Evolutionary conservation across 2,329 filamentous ascomycete genomes (phyloP).

Genomic region (Fusarium brachygibbosum): DNA sequence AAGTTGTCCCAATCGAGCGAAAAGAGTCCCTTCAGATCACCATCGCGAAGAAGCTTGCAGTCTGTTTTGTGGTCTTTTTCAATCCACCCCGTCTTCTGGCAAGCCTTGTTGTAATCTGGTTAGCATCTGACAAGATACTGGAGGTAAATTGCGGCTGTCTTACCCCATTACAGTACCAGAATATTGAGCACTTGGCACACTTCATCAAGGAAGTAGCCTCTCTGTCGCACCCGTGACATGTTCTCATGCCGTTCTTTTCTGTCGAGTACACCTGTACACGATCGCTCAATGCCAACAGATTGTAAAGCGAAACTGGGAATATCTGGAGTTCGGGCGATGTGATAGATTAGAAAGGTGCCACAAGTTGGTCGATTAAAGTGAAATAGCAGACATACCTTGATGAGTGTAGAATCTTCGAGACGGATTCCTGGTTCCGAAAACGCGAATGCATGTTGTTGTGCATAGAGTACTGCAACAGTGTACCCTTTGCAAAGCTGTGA

Average conservation of each 20-base stretch:
- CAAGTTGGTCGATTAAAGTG: rapidly evolving
- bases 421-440: not conserved
- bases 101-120: not conserved
- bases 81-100: not conserved
- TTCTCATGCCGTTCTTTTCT: not conserved
- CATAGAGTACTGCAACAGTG: not conserved
- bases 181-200: not conserved
- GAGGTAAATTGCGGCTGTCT: not conserved
- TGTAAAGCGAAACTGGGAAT: not conserved
- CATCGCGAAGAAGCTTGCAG: not conserved
- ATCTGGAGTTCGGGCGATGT: not conserved
- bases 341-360: not conserved
- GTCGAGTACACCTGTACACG: not conserved
- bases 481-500: not conserved
- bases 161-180: slow-evolving; percentile 6
- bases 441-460: not conserved
- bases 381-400: not conserved
- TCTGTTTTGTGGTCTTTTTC: not conserved
- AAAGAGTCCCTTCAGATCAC: not conserved
- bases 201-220: not conserved
- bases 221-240: not conserved
- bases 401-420: not conserved
- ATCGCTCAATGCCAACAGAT: not conserved
- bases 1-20: not conserved
- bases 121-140: not conserved